These are phyloP conservation scores for Eimeria mitis DNA, from an alignment of 169 alveolate genomes.

Conservation along the genomic window DNA sequence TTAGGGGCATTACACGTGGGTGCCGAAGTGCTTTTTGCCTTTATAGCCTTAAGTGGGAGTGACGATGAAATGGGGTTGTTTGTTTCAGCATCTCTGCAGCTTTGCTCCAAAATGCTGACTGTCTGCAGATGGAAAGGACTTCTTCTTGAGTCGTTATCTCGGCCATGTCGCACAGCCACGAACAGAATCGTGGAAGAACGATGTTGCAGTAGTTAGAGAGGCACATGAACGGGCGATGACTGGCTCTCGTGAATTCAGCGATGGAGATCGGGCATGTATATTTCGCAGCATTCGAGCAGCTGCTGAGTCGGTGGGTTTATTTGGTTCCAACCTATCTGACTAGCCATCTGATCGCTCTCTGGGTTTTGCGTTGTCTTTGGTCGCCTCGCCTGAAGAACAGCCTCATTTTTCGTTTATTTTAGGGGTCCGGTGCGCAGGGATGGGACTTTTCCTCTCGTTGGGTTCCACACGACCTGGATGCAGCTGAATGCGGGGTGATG, in stretches of 20 bases:
- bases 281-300: constrained; percentile 44
- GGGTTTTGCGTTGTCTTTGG: neutral
- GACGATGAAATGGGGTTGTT: neutral
- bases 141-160: constrained; percentile 24
- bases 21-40: neutral
- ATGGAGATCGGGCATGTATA: neutral
- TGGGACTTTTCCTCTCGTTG: constrained; percentile 68
- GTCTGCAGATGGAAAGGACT: neutral
- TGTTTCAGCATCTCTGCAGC: neutral
- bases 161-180: constrained; percentile 50
- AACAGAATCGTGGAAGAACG: constrained; percentile 26
- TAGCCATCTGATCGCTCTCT: neutral
- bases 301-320: constrained; percentile 34
- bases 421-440: constrained; percentile 26
- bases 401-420: neutral
- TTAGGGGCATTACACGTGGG: neutral
- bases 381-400: neutral
- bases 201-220: neutral
- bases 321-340: neutral
- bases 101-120: neutral
- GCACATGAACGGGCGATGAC: neutral
- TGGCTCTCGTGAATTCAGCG: neutral
- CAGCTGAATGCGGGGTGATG: constrained; percentile 14
- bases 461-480: constrained; percentile 38
- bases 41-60: neutral